Evolutionary conservation across 2,329 filamentous ascomycete genomes (phyloP).

Genomic region (Trichoderma semiorbis): DNA sequence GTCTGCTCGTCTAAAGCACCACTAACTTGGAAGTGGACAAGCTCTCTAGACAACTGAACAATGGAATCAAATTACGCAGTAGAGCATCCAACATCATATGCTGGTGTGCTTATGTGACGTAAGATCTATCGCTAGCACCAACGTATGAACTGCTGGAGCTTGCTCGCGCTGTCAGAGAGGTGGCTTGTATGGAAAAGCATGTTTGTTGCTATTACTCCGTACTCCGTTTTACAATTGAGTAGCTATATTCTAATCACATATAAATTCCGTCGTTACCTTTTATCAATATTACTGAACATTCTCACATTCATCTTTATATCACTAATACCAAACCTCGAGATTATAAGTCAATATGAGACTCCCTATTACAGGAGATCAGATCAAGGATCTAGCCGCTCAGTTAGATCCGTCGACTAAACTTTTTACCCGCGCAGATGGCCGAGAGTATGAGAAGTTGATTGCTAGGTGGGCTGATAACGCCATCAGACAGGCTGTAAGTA

Average conservation of each 20-base stretch:
- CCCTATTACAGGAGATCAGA: neutral
- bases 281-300: neutral
- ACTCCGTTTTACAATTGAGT: neutral
- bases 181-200: neutral
- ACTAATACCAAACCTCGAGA: neutral
- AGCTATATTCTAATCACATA: neutral
- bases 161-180: neutral
- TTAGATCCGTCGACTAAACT: slow-evolving; percentile 1
- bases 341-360: neutral
- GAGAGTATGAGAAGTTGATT: neutral
- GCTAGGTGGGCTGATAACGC: slow-evolving; percentile 6
- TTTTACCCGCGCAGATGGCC: neutral
- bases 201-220: neutral
- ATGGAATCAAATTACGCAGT: neutral
- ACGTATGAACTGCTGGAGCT: neutral
- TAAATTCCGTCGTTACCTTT: neutral
- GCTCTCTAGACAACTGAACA: neutral
- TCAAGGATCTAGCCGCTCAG: neutral
- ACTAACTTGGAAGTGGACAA: neutral
- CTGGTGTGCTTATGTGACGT: neutral
- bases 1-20: neutral
- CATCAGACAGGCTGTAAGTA: neutral
- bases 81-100: neutral
- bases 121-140: neutral
- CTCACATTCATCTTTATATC: neutral